phyloP scores from a whole-genome alignment of 345 rosid genomes.

The Corchorus capsularis region DNA sequence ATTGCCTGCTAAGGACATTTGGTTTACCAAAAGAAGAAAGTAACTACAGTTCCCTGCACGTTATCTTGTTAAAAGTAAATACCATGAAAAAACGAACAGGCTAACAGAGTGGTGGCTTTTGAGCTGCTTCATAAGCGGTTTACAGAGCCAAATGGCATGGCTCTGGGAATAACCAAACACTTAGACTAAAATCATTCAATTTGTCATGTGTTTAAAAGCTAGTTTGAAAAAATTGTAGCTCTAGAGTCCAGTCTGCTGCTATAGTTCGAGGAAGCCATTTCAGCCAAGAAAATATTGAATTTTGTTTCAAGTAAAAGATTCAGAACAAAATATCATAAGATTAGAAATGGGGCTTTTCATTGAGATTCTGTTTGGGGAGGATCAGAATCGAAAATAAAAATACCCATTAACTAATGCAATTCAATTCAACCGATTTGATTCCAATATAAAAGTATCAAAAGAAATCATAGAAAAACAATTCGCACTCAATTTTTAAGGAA shows the following conservation, averaged over 20 bases:
- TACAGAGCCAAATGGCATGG: constrained; percentile 19
- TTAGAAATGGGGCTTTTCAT: constrained; percentile 42
- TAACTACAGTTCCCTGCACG: background rate
- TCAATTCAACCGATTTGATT: background rate
- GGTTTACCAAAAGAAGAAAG: background rate
- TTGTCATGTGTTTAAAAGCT: background rate
- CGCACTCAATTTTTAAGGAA: background rate
- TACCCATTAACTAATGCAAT: background rate
- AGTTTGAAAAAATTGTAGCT: background rate
- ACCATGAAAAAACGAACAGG: background rate
- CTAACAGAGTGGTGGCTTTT: background rate
- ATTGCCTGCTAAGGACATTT: background rate
- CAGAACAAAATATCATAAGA: constrained; percentile 13
- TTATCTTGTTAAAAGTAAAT: no score
- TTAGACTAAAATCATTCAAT: background rate
- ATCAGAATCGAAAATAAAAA: no score
- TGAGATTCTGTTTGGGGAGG: constrained; percentile 42
- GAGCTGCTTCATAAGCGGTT: background rate
- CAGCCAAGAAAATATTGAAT: background rate
- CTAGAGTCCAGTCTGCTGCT: background rate
- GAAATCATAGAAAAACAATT: background rate
- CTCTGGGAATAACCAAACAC: background rate
- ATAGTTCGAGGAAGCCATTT: background rate
- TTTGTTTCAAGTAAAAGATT: background rate
- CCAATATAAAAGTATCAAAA: background rate